Evolutionary conservation across 108 stramenopile species (phyloP).

Genomic region (Schizochytrium sp.): DNA sequence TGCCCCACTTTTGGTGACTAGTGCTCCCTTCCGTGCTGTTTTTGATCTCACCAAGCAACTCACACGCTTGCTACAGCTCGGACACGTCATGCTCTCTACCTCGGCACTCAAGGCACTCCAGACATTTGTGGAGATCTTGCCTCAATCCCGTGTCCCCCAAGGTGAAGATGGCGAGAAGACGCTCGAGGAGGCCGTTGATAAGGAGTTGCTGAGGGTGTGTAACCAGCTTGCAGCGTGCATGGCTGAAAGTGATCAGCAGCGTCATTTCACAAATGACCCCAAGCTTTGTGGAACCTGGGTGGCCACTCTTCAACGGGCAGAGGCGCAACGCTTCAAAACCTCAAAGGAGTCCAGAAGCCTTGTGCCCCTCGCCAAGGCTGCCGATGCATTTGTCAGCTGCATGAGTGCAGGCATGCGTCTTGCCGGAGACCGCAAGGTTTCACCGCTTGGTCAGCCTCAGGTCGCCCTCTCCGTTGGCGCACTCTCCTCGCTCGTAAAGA

Average conservation of each 20-base stretch:
- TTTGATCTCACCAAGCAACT: conserved; percentile 34
- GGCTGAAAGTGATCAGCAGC: not conserved
- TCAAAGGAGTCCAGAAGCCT: not conserved
- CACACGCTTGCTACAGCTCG: not conserved
- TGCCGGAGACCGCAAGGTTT: not conserved
- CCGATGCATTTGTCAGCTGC: not conserved
- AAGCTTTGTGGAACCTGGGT: conserved; percentile 18
- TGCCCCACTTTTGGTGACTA: not conserved
- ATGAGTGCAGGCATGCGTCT: conserved; percentile 42
- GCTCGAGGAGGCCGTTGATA: not conserved
- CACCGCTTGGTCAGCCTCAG: conserved; percentile 18
- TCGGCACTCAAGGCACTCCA: conserved; percentile 2
- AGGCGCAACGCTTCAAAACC: not conserved
- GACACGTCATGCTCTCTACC: not conserved
- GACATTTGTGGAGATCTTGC: not conserved
- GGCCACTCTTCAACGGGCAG: not conserved
- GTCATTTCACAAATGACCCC: conserved; percentile 1
- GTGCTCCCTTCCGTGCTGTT: not conserved
- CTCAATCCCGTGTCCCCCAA: not conserved
- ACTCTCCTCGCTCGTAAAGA: conserved; percentile 42
- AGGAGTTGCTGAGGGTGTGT: not conserved
- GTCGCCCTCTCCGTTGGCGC: conserved; percentile 8
- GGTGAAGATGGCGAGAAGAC: not conserved
- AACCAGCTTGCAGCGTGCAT: not conserved
- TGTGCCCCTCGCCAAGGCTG: not conserved